A percentile compares a stretch with the other conserved stretches of the same genome.
phyloP scores from a whole-genome alignment of 169 alveolate species.

The Plasmodium ovale region DNA sequence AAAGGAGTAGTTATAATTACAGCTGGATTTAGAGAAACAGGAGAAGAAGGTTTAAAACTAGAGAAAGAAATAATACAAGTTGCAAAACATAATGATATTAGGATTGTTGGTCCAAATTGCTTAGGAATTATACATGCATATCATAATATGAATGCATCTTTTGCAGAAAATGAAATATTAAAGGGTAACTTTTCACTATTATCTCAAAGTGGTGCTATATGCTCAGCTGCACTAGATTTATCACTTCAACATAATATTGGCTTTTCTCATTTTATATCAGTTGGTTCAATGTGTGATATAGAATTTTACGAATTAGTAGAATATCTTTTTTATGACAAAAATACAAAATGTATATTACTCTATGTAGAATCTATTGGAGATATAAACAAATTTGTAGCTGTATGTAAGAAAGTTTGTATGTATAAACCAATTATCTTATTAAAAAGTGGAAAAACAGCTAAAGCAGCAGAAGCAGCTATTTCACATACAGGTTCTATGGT shows the following conservation, averaged over 20 bases:
- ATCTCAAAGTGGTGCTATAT: slow-evolving; percentile 88
- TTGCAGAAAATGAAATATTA: slow-evolving; percentile 77
- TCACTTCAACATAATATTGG: slow-evolving; percentile 85
- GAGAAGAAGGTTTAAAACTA: slow-evolving; percentile 76
- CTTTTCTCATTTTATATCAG: slow-evolving; percentile 86
- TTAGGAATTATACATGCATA: slow-evolving; percentile 81
- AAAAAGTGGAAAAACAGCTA: slow-evolving; percentile 87
- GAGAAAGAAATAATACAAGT: slow-evolving; percentile 79
- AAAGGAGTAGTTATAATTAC: slow-evolving; percentile 81
- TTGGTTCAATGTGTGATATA: slow-evolving; percentile 87
- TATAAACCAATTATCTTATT: slow-evolving; percentile 85
- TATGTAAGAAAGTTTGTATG: slow-evolving; percentile 80
- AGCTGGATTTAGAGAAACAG: slow-evolving; percentile 86
- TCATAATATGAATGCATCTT: slow-evolving; percentile 82
- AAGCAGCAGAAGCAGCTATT: slow-evolving; percentile 86
- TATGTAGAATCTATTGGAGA: slow-evolving; percentile 88
- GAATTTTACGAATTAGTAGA: slow-evolving; percentile 83
- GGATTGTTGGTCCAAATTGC: slow-evolving; percentile 86
- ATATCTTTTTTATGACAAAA: slow-evolving; percentile 82
- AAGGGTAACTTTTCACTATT: slow-evolving; percentile 81
- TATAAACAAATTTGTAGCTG: slow-evolving; percentile 82
- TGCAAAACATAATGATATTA: slow-evolving; percentile 74
- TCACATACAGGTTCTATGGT: slow-evolving; percentile 89
- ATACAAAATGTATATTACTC: slow-evolving; percentile 80
- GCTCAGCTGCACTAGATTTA: slow-evolving; percentile 88